Conservation (phyloP, 768 basidiomycete species). For the Russula olivacea region DNA sequence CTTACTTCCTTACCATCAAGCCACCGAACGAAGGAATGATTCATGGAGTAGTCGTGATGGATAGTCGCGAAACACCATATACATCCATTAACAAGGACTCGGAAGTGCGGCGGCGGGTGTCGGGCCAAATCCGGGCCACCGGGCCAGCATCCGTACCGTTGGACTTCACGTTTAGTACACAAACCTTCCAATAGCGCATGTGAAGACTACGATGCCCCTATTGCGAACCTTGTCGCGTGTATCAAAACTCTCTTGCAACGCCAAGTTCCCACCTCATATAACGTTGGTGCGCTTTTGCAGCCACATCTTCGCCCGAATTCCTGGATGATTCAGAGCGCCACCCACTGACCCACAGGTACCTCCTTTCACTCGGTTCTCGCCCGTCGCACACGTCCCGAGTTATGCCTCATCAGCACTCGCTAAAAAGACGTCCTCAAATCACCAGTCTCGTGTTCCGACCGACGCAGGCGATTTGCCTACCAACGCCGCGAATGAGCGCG, state of each 20-base stretch:
- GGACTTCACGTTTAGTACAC: no score
- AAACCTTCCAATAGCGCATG: no score
- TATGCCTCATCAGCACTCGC: background rate
- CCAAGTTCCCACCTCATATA: background rate
- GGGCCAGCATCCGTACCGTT: no score
- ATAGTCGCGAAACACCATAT: no score
- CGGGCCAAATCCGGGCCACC: no score
- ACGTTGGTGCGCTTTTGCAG: background rate
- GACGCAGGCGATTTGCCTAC: conserved; percentile 27
- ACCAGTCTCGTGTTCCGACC: background rate
- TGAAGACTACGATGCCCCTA: background rate
- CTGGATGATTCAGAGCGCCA: background rate
- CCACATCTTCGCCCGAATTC: background rate
- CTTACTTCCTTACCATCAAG: no score
- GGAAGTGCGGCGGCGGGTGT: no score
- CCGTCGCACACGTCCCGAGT: background rate
- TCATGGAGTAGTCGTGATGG: no score
- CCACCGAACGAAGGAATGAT: no score
- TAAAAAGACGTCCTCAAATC: background rate
- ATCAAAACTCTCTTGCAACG: background rate
- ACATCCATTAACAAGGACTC: no score
- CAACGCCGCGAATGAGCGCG: conserved; percentile 47
- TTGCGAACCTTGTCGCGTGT: background rate
- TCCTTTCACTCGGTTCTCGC: background rate
- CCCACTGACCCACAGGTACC: background rate